A percentile compares a stretch with the other conserved stretches of the same genome.
Conservation (phyloP, 2,329 filamentous ascomycete species). For the Cryoendolithus antarcticus region DNA sequence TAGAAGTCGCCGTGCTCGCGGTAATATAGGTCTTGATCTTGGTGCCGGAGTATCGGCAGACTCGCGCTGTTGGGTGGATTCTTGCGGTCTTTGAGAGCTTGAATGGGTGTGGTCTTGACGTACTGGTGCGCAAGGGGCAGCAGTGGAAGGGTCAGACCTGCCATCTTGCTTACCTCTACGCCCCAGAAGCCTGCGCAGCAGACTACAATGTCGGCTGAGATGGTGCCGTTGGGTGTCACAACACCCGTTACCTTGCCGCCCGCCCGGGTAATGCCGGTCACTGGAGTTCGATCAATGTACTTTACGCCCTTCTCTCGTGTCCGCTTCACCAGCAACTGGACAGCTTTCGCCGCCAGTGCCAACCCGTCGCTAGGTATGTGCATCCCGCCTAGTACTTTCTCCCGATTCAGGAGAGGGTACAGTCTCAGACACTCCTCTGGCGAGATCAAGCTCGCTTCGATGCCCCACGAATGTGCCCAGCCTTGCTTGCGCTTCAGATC, state of each 20-base stretch:
- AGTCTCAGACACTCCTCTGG: conserved; percentile 40
- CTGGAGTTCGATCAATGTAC: conserved; percentile 44
- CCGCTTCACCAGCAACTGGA: conserved; percentile 47
- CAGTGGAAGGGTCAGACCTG: conserved; percentile 44
- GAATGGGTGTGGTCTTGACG: conserved; percentile 46
- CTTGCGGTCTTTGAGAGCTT: conserved; percentile 31
- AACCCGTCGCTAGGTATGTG: conserved; percentile 50
- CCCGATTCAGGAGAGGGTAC: conserved; percentile 44
- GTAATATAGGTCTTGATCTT: conserved; percentile 53
- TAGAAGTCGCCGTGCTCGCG: conserved; percentile 51
- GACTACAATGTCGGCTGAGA: conserved; percentile 48
- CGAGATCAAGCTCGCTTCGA: conserved; percentile 42
- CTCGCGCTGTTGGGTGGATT: conserved; percentile 37
- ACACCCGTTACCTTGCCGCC: conserved; percentile 45
- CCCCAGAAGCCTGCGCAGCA: conserved; percentile 57
- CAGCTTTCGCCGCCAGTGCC: conserved; percentile 48
- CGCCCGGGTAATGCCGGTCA: conserved; percentile 43
- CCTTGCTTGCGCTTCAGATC: conserved; percentile 53
- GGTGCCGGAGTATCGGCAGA: conserved; percentile 49
- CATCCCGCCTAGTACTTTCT: conserved; percentile 45
- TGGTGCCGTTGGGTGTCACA: conserved; percentile 33
- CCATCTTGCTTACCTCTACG: conserved; percentile 51
- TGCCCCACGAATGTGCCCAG: conserved; percentile 48
- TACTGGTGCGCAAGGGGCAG: conserved; percentile 53
- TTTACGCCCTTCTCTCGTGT: conserved; percentile 46